A percentile compares a stretch with the other conserved stretches of the same genome.
These are phyloP conservation scores for Wickerhamiella pararugosa DNA, from an alignment of 1,139 yeast species.

Conservation along the genomic window DNA sequence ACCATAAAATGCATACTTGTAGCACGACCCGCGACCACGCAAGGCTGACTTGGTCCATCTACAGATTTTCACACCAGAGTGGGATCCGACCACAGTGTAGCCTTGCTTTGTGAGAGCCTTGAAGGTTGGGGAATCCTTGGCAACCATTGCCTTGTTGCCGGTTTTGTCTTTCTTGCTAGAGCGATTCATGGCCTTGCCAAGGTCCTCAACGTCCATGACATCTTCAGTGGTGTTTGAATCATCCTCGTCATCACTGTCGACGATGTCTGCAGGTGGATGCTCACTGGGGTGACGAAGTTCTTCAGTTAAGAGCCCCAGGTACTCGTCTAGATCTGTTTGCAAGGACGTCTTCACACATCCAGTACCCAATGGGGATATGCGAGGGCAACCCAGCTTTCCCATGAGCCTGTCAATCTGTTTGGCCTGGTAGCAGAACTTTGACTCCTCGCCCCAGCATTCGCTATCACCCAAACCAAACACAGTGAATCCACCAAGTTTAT, in stretches of 20 bases:
- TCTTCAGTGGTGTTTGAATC: conserved; percentile 28
- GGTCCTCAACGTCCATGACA: conserved; percentile 67
- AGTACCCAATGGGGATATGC: conserved; percentile 74
- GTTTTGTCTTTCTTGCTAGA: conserved; percentile 9
- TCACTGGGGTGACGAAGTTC: conserved; percentile 52
- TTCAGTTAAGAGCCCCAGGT: conserved; percentile 47
- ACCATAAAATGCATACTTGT: conserved; percentile 84
- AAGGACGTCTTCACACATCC: conserved; percentile 68
- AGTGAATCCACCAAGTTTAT: conserved; percentile 54
- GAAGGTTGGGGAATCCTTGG: conserved; percentile 76
- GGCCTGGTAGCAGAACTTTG: conserved; percentile 80
- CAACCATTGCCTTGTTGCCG: conserved; percentile 66
- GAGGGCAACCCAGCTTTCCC: conserved; percentile 70
- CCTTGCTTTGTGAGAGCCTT: conserved; percentile 87
- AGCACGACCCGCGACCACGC: conserved; percentile 89
- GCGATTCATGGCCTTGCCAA: conserved; percentile 46
- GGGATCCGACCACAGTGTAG: conserved; percentile 83
- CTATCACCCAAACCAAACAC: conserved; percentile 81
- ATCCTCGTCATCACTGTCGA: conserved; percentile 35
- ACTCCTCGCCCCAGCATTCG: conserved; percentile 60
- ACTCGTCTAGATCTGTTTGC: conserved; percentile 44
- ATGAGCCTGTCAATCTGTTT: conserved; percentile 57
- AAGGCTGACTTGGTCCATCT: conserved; percentile 94
- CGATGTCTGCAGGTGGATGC: conserved; percentile 25
- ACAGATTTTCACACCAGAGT: conserved; percentile 89